Evolutionary conservation across 371 early-diverging fungal genomes (phyloP), one percentile per base, ranked within the genome.

Genomic region (Thermomucor indicae-seudaticae): DNA sequence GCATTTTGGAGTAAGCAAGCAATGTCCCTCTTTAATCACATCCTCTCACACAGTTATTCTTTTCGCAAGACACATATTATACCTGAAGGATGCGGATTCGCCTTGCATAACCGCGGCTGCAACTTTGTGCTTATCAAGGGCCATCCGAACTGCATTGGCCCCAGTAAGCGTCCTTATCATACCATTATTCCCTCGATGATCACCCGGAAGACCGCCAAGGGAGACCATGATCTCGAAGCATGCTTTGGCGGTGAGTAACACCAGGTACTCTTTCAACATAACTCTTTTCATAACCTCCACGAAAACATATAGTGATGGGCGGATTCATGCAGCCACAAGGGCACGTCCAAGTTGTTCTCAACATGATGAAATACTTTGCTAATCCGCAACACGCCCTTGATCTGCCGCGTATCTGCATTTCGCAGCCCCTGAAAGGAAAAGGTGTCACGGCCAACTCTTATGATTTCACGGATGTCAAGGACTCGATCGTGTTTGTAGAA

Each of bases 301-400:
- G 20, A n/a, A 2, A 14, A 5, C 14, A 8, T n/a, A 25, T 23
- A 70, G 75, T 71, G n/a, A 71, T 75, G 72, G 75, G 75, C 25
- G 72, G 72, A 3, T 82, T 80, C 51, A 85, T 83, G 81, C 87
- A 92, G 64, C 90, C 93, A 17, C 91, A 92, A 64, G 91, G 90
- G 8, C 91, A 92, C 32, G 69, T 90, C 1, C 91, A 91, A 70
- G 86, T 88, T 6, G 65, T 92, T 29, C 49, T 90, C 38, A 88
- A 90, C 48, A 53, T 85, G 38, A 60, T 84, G 57, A 72, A 80
- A 42, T 79, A 78, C 37, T 54, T 64, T n/a, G 67, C 64, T 25
- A 72, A 72, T 37, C 83, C 86, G 30, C 93, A 92, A 60, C 63
- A 58, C 19, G 81, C 89, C 11, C 62, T 92, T 17, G 93, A 92